phyloP scores from a whole-genome alignment of 306 rosid genomes.

The Prunus campanulata region DNA sequence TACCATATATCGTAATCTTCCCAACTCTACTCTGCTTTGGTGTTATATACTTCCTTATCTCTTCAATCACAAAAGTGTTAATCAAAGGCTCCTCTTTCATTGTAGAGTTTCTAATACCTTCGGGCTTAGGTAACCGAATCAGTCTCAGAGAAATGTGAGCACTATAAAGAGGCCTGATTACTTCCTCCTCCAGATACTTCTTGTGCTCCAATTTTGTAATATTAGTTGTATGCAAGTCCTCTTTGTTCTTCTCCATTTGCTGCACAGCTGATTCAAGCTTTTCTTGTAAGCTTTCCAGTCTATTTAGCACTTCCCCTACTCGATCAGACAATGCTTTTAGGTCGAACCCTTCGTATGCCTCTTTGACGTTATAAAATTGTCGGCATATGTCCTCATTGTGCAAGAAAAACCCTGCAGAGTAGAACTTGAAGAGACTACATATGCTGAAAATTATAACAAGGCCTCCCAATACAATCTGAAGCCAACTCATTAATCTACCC shows the following conservation, averaged over 20 bases:
- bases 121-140: slow-evolving; percentile 54
- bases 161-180: slow-evolving; percentile 68
- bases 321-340: slow-evolving; percentile 53
- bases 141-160: slow-evolving; percentile 74
- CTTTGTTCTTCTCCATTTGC: slow-evolving; percentile 60
- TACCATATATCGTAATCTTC: slow-evolving; percentile 58
- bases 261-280: slow-evolving; percentile 61
- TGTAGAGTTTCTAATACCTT: slow-evolving; percentile 44
- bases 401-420: slow-evolving; percentile 70
- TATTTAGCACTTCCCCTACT: slow-evolving; percentile 58
- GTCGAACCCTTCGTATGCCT: slow-evolving; percentile 54
- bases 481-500: slow-evolving; percentile 52
- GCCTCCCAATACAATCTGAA: slow-evolving; percentile 68
- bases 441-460: slow-evolving; percentile 63
- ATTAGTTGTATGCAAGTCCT: slow-evolving; percentile 23
- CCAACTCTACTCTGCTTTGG: slow-evolving; percentile 72
- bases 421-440: slow-evolving; percentile 60
- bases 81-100: slow-evolving; percentile 74
- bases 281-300: slow-evolving; percentile 57
- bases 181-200: slow-evolving; percentile 62
- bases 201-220: slow-evolving; percentile 43
- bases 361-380: slow-evolving; percentile 40
- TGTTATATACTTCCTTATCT: slow-evolving; percentile 82
- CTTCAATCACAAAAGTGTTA: slow-evolving; percentile 68
- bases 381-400: slow-evolving; percentile 60